phyloP scores from a whole-genome alignment of 1,284 basidiomycete species.

The Cronartium quercuum region DNA sequence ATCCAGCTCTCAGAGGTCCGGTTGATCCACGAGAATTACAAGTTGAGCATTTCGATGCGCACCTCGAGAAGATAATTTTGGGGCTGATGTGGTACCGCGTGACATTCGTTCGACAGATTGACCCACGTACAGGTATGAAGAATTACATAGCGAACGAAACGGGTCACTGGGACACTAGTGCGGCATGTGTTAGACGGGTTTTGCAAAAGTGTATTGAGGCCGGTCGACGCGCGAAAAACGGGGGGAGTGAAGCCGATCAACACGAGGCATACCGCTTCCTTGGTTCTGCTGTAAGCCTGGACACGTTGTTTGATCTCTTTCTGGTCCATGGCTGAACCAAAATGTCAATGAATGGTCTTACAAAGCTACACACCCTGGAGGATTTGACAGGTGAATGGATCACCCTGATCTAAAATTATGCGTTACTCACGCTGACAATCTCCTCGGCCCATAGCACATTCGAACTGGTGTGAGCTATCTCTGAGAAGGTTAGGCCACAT shows the following conservation, averaged over 20 bases:
- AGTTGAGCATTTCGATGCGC: neutral
- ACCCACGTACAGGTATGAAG: constrained; percentile 84
- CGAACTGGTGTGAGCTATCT: constrained; percentile 50
- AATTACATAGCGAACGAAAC: constrained; percentile 79
- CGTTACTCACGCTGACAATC: neutral
- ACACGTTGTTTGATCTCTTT: constrained; percentile 63
- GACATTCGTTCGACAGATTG: constrained; percentile 60
- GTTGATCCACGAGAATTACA: constrained; percentile 56
- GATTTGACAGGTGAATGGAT: constrained; percentile 27
- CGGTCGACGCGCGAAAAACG: constrained; percentile 59
- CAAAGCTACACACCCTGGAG: constrained; percentile 34
- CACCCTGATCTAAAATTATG: neutral
- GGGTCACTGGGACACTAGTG: constrained; percentile 80
- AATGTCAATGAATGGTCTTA: neutral
- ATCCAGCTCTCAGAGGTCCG: constrained; percentile 71
- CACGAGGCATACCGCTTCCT: constrained; percentile 58
- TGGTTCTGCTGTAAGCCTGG: constrained; percentile 27
- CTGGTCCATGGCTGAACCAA: constrained; percentile 64
- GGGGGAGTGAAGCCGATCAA: constrained; percentile 56
- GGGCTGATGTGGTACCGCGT: neutral
- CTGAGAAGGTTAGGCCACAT: constrained; percentile 67
- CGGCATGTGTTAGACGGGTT: constrained; percentile 68
- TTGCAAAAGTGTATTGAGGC: constrained; percentile 63
- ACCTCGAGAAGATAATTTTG: neutral
- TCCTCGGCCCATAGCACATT: constrained; percentile 38